Evolutionary conservation across 371 early-diverging fungal genomes (phyloP), one percentile per base, ranked within the genome.

Genomic region (Circinella minor): DNA sequence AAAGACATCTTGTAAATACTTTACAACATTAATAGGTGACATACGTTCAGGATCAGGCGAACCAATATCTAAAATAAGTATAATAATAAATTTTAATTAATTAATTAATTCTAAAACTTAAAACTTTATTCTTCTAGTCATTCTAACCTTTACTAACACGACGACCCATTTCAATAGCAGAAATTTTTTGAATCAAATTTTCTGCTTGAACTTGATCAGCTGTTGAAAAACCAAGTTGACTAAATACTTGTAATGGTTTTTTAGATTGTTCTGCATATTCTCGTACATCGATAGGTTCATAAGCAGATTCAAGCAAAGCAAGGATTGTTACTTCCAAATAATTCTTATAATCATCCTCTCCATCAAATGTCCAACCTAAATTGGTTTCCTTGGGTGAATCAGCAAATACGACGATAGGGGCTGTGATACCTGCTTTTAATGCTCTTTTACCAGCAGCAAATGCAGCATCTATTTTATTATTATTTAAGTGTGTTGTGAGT

Each of bases 31-130:
- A 72, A 88, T 85, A 17, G 96, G 95, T 4, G 93, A 89, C 94
- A 95, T 93, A 51, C 94, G 90, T 77, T 95, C 95, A 18, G 95
- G 92, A 77, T 93, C 95, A 55, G 91, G 90, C 61, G 90, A 89
- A 71, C 94, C 94, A 68, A 95, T 89, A 77, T 96, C 95, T 79
- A 80, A 55, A 8, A n/a, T 51, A 51, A 17, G 8, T n/a, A 51
- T 51, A 51, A 13, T 13, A 8, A 51, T 17, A n/a, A 8, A n/a
- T 5, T 51, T 15, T 5, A n/a, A n/a, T 51, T 15, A 1, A 34
- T 57, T 7, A 18, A 36, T 66, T 15, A 14, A 73, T 36, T 27
- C 27, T 27, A 27, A 27, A 27, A 27, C 27, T 27, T 27, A 27
- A 27, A 27, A 27, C 27, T 17, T 51, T 27, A 38, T 37, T 51